Evolutionary conservation across 805 yeast species (phyloP), one percentile per base, ranked within the genome.

Genomic region (Metschnikowia lachancei): DNA sequence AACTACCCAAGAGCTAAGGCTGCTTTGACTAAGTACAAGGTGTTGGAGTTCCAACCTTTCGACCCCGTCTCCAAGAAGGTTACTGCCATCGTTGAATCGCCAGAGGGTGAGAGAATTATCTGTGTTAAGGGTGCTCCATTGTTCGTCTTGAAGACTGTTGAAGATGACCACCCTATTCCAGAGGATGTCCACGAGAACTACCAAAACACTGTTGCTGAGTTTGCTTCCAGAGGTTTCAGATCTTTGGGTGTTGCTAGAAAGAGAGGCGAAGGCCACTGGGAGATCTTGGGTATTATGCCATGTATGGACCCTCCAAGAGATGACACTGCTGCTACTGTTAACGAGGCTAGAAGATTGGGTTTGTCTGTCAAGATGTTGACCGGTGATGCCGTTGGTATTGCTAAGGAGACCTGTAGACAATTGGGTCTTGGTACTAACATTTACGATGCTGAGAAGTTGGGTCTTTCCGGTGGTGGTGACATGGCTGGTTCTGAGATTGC

Each of bases 251-350:
- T 90, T 78, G 97, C 97, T 58, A 87, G 97, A 82, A 88, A 88
- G 88, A 84, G 95, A 80, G 96, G 95, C 76, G 96, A 88, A 75
- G 95, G 95, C 64, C 95, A 87, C 83, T 90, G 96, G 96, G 96
- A 90, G 77, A 89, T 90, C 62, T 78, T 90, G 67, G 97, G 97
- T 72, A 91, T 90, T 72, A 89, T 90, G 96, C 97, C 97, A 74
- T 89, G 96, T 78, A 86, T 87, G 91, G 97, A 90, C 76, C 97
- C 97, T 66, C 97, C 97, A 76, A 87, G 97, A 83, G 95, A 90
- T 76, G 97, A 90, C 75, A 90, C 97, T 78, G 96, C 95, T 64
- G 82, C 83, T 66, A 90, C 97, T 69, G 94, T 90, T 69, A 72
- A 78, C 72, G 97, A 90, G 77, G 97, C 97, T 62, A 83, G 86